Evolutionary conservation across 2,329 filamentous ascomycete genomes (phyloP).

Genomic region (Tolypocladium sp.): DNA sequence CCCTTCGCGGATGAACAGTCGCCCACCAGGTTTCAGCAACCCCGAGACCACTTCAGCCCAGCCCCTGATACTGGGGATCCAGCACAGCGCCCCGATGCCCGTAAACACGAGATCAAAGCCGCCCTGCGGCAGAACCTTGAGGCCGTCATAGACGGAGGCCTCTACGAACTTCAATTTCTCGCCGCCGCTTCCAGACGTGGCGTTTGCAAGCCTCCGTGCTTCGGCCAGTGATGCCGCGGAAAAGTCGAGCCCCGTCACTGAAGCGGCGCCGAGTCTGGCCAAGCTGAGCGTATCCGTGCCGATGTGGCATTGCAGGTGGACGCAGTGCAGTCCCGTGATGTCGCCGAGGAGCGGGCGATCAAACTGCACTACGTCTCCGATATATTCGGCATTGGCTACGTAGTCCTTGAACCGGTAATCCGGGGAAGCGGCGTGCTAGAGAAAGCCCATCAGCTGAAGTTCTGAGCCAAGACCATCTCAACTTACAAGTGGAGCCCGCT

Average conservation of each 20-base stretch:
- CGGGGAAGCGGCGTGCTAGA: too few species aligned
- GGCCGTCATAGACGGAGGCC: constrained; percentile 5
- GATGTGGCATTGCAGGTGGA: constrained; percentile 10
- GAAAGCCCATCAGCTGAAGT: too few species aligned
- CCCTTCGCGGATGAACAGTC: constrained; percentile 7
- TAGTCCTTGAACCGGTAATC: too few species aligned
- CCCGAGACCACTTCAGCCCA: constrained; percentile 7
- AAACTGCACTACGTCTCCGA: too few species aligned
- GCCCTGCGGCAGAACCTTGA: not conserved
- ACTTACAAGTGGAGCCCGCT: too few species aligned
- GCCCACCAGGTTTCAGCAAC: constrained; percentile 5
- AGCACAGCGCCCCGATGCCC: constrained; percentile 8
- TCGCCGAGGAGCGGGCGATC: not conserved
- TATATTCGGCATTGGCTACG: too few species aligned
- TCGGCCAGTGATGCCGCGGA: constrained; percentile 4
- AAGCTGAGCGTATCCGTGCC: constrained; percentile 9
- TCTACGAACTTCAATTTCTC: constrained; percentile 6
- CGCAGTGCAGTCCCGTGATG: constrained; percentile 4
- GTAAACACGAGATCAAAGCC: constrained; percentile 9
- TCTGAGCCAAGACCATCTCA: too few species aligned
- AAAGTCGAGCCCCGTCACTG: constrained; percentile 9
- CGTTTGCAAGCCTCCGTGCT: constrained; percentile 3
- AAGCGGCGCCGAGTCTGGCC: constrained; percentile 6
- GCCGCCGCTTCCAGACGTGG: constrained; percentile 2
- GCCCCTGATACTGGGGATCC: constrained; percentile 3